Base-by-base conservation (phyloP, 140 eudicot species). In the Senecio squalidus region DNA sequence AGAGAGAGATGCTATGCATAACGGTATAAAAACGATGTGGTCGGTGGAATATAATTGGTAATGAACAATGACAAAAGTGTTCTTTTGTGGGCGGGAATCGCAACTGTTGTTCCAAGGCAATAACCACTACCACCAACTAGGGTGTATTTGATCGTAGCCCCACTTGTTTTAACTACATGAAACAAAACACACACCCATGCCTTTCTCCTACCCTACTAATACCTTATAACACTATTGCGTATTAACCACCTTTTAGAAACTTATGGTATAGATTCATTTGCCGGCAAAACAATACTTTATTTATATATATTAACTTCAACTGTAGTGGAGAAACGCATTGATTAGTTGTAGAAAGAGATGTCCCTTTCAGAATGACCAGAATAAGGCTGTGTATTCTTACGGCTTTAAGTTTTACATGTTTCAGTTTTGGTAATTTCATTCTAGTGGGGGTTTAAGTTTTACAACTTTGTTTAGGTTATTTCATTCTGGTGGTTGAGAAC, bases 181-280 rank as follows among this genome's bases (percentile, higher is more conserved):
- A 71, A 62, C 72, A 70, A 62, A 45, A 71, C 24, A 50, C 17
- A 44, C 20, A 48, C 72, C 66, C 67, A 56, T 71, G 29, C 45
- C 53, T 48, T 7, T 41, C n/a, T 34, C 29, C 60, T 55, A 62
- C 58, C 58, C 71, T 72, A 64, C 62, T 15, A 33, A 18, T 14
- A 38, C 16, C n/a, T 62, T 43, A 24, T 30, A 54, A 55, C 45
- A 27, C 16, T 29, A 18, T 21, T 66, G 44, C 55, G 23, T 67
- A 54, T 25, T 64, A 55, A 36, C 14, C 55, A 64, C 62, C 77
- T 64, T 70, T 72, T 64, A 47, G 48, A 72, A 71, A 72, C 68
- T 47, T 72, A 64, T 72, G 77, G 77, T 57, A 64, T n/a, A 48
- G 14, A 72, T 72, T 57, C 72, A 64, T 56, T 72, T 64, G 77